A percentile compares a stretch with the other conserved stretches of the same genome.
Conservation (phyloP, 306 rosid genomes). For the Cucumis cinereus region DNA sequence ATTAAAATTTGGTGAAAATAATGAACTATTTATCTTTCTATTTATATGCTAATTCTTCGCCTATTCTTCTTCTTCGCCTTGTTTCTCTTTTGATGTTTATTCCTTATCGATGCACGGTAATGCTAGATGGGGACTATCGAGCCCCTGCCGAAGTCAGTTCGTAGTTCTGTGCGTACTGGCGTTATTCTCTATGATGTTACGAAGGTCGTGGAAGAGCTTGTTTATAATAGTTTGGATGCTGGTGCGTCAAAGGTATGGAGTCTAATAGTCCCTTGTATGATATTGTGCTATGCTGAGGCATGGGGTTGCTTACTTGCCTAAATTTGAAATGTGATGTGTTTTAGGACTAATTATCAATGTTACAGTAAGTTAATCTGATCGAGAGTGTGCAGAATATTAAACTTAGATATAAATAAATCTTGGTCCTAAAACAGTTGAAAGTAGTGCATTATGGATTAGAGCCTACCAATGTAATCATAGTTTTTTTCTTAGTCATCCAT, state of each 20-base stretch:
- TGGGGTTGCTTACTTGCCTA: not conserved
- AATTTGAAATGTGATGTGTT: not conserved
- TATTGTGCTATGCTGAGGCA: not conserved
- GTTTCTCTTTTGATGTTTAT: not conserved
- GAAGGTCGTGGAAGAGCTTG: slow-evolving; percentile 74
- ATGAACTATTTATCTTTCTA: not conserved
- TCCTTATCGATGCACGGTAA: slow-evolving; percentile 13
- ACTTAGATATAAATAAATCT: not conserved
- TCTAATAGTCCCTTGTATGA: not conserved
- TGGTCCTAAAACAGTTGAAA: not conserved
- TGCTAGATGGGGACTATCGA: slow-evolving; percentile 37
- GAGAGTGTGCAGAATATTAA: not conserved
- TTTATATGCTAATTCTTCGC: not conserved
- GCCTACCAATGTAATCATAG: not conserved
- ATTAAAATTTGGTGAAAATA: not conserved
- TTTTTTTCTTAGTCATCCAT: not conserved
- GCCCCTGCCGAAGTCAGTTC: slow-evolving; percentile 39
- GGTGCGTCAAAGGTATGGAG: slow-evolving; percentile 46
- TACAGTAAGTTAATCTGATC: not conserved
- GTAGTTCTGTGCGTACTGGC: slow-evolving; percentile 65
- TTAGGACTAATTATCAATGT: not conserved
- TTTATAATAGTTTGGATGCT: slow-evolving; percentile 71
- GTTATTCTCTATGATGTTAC: slow-evolving; percentile 46
- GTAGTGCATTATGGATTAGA: not conserved
- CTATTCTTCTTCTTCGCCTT: not conserved